phyloP scores from a whole-genome alignment of 176 grass and related monocot genomes.

The Themeda triandra region DNA sequence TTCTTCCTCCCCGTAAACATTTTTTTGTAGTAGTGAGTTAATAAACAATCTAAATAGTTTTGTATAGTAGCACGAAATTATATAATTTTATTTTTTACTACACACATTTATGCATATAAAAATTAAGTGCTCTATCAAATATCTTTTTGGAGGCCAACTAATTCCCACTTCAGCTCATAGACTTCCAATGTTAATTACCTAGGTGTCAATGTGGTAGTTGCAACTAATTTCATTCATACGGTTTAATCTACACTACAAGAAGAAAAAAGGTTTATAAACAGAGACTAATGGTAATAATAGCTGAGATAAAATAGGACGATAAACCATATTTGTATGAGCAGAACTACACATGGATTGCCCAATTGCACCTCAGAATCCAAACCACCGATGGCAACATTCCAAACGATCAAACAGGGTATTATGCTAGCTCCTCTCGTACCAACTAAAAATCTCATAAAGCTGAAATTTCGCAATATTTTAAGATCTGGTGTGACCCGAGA shows the following conservation, averaged over 20 bases:
- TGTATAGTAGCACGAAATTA: no score
- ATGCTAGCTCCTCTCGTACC: conserved; percentile 19
- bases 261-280: background rate
- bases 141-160: no score
- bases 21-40: no score
- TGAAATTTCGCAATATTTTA: background rate
- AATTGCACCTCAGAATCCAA: conserved; percentile 32
- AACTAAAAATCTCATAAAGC: conserved; percentile 40
- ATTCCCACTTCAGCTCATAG: no score
- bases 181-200: no score
- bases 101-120: no score
- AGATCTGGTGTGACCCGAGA: conserved; percentile 22
- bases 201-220: no score
- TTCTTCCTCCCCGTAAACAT: no score
- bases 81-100: no score
- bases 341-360: background rate
- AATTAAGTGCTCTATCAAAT: no score
- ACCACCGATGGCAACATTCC: conserved; percentile 35
- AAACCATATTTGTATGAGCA: background rate
- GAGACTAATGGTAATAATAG: background rate
- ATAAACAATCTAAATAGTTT: no score
- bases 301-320: background rate
- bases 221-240: background rate
- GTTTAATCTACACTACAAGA: no score
- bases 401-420: conserved; percentile 30